Conservation (phyloP, 805 yeast species). For the Candida schatavii region DNA sequence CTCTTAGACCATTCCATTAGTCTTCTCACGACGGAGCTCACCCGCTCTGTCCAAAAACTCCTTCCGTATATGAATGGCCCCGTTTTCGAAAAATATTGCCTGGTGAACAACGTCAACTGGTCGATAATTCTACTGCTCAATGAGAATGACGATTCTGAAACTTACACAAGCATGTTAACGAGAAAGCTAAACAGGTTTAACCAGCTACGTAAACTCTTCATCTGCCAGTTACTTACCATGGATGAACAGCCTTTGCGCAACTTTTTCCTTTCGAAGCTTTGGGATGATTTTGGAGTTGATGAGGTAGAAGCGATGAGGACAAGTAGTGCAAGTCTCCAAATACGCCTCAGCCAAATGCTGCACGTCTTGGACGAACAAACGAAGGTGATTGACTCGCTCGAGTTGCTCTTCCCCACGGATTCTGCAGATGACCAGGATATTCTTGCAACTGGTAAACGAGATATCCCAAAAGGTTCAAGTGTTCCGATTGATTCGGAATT, state of each 20-base stretch:
- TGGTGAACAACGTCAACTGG: slow-evolving; percentile 33
- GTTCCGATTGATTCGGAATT: background rate
- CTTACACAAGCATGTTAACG: slow-evolving; percentile 12
- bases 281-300: slow-evolving; percentile 15
- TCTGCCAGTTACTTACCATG: slow-evolving; percentile 37
- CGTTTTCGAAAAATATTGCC: slow-evolving; percentile 37
- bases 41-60: slow-evolving; percentile 24
- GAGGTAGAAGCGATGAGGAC: background rate
- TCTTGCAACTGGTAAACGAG: slow-evolving; percentile 4
- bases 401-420: background rate
- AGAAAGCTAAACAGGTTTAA: slow-evolving; percentile 28
- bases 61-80: slow-evolving; percentile 36
- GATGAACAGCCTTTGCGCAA: slow-evolving; percentile 26
- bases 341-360: background rate
- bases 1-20: slow-evolving; percentile 23
- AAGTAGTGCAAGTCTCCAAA: background rate
- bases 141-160: background rate
- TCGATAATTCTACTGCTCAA: slow-evolving; percentile 9
- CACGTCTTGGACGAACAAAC: background rate
- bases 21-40: slow-evolving; percentile 27
- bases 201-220: slow-evolving; percentile 33
- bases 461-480: background rate
- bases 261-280: slow-evolving; percentile 30
- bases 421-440: slow-evolving; percentile 16
- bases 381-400: background rate